Conservation (phyloP, 2,329 filamentous ascomycete genomes). For the Xylariaceae sp. region DNA sequence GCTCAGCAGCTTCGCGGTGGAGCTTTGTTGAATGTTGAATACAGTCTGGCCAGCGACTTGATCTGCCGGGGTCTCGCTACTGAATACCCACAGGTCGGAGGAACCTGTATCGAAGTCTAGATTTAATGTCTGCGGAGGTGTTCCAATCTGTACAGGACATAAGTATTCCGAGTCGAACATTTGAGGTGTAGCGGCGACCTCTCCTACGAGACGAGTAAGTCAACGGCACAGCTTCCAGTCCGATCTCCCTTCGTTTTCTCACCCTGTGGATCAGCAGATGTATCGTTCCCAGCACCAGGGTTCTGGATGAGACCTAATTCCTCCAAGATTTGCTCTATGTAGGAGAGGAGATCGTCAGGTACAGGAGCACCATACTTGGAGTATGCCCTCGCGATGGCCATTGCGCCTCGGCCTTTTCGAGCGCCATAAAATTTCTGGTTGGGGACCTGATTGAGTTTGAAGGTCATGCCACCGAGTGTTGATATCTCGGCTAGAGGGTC, state of each 20-base stretch:
- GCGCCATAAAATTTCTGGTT: conserved; percentile 45
- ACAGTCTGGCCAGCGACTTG: conserved; percentile 48
- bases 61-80: conserved; percentile 41
- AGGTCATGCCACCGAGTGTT: conserved; percentile 49
- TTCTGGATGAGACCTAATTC: conserved; percentile 43
- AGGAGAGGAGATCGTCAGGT: conserved; percentile 43
- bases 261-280: conserved; percentile 18
- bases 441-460: conserved; percentile 48
- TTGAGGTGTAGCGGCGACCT: conserved; percentile 40
- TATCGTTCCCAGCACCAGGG: conserved; percentile 21
- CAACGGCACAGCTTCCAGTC: conserved; percentile 8
- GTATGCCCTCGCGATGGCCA: conserved; percentile 49
- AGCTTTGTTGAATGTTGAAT: conserved; percentile 50
- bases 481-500: conserved; percentile 41
- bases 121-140: conserved; percentile 51
- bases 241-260: conserved; percentile 1
- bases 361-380: conserved; percentile 48
- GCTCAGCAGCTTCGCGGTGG: conserved; percentile 45
- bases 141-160: conserved; percentile 45
- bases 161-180: conserved; percentile 45
- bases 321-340: conserved; percentile 44
- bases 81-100: conserved; percentile 57
- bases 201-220: conserved; percentile 32
- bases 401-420: conserved; percentile 44
- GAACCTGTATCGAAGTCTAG: conserved; percentile 56